Evolutionary conservation across 2,329 filamentous ascomycete genomes (phyloP), one percentile per base, ranked within the genome.

Genomic region (Magnaporthiopsis incrustans): DNA sequence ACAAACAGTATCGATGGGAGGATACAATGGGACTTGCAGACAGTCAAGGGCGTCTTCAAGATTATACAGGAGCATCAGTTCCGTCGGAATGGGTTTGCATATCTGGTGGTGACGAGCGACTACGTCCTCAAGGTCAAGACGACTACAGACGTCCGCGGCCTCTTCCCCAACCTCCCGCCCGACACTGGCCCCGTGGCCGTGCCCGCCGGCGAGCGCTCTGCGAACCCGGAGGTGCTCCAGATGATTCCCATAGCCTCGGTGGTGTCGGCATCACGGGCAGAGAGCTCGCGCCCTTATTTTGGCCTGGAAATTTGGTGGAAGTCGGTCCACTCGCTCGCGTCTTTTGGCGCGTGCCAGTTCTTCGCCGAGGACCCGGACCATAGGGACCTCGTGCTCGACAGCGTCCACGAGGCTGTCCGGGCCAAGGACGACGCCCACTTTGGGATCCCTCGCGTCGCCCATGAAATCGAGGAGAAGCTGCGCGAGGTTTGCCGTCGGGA

Each of bases 301-400:
- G 81, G 81, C 7, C 71, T 85, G 62, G 83, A 86, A 68, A 75
- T 85, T 2, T 85, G 82, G 82, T 85, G 83, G 83, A 79, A 77
- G 65, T 78, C 78, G 18, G 70, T 73, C 22, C 74, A 77, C 64
- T 77, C 78, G 2, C 74, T 76, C 15, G 73, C 81, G 57, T 73
- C 77, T 18, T 84, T 82, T 66, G 75, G 74, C 65, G 81, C 78
- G 65, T 73, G 79, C 3, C 78, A 80, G 56, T 72, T 85, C 53
- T 81, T 81, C 69, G 84, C 85, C 68, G 73, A 72, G 60, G 70
- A 80, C 35, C 77, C 80, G 11, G 74, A 77, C 33, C 80, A 83
- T 62, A 76, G 82, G 32, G 80, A 84, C 64, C 77, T 79, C 59
- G 81, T 80, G 77, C 71, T 85, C 64, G 75, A 76, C 22, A 74